Base-by-base conservation (phyloP, 257 asterid species). In the Gentiana dahurica region DNA sequence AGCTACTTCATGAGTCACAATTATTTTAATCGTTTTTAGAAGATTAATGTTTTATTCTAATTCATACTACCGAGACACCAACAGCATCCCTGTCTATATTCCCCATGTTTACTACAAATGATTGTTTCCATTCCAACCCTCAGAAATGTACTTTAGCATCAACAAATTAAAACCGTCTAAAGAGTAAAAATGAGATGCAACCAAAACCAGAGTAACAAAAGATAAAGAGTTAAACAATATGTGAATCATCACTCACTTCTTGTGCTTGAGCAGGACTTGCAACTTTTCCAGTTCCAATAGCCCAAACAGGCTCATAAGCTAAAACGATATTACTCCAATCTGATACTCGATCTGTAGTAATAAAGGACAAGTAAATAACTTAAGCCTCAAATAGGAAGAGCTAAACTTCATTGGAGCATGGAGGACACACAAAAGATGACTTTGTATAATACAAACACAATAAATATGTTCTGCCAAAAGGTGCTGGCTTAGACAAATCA, bases 271-370 rank as follows among this genome's bases (percentile, higher is more conserved):
- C 96, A 69, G 98, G 95, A 55, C 74, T 56, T 52, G 98, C 98
- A 51, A 91, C 98, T 82, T 85, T 87, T 61, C 98, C 98, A 52
- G 98, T 91, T 67, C 98, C 98, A 77, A 91, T 91, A 68, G 98
- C 98, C 98, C 98, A 91, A 65, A 91, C 98, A 72, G 98, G 98
- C 79, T 91, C 98, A 68, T 91, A 91, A 61, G 98, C 98, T 72
- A 91, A 33, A 62, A 91, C 98, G 59, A 91, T 84, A 33, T 87
- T 82, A 51, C 77, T 56, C 98, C 98, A 91, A 50, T 87, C 88
- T 36, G 85, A 73, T 57, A 91, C 75, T 53, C 61, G 55, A 0
- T 75, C 98, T 91, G 94, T 64, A 75, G 56, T 43, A 43, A 24
- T 45, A 62, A 55, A 48, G 36, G 49, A 34, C 49, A 56, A 39